Evolutionary conservation across 108 stramenopile genomes (phyloP).

Genomic region (Pseudonitzschia pungens): DNA sequence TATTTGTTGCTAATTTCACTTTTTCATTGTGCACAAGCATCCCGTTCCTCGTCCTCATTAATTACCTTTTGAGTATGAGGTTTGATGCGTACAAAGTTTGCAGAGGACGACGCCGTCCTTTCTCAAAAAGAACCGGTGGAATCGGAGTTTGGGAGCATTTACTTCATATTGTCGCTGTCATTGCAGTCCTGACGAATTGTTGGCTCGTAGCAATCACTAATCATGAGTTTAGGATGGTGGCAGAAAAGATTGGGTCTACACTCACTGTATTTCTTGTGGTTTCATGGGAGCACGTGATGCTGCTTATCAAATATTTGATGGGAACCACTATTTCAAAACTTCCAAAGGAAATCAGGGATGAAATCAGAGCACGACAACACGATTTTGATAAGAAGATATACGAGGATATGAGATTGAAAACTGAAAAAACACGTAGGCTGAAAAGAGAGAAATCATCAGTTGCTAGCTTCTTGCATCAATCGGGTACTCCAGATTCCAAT

Average conservation of each 20-base stretch:
- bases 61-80: constrained; percentile 92
- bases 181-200: constrained; percentile 95
- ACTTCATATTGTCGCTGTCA: constrained; percentile 92
- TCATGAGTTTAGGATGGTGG: constrained; percentile 51
- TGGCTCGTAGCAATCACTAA: constrained; percentile 91
- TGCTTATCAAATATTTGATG: constrained; percentile 87
- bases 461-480: not conserved
- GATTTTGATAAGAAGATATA: constrained; percentile 55
- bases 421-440: constrained; percentile 9
- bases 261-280: constrained; percentile 78
- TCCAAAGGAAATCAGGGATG: constrained; percentile 65
- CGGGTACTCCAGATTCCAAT: constrained; percentile 1
- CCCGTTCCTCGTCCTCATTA: constrained; percentile 88
- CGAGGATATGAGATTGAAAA: constrained; percentile 50
- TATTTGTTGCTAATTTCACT: not conserved
- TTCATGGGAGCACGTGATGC: constrained; percentile 86
- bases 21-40: constrained; percentile 47
- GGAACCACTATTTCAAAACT: constrained; percentile 61
- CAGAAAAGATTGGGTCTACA: constrained; percentile 51
- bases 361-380: constrained; percentile 69
- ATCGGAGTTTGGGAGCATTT: constrained; percentile 97
- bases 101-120: constrained; percentile 82
- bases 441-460: constrained; percentile 8
- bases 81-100: constrained; percentile 97
- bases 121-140: constrained; percentile 88